Evolutionary conservation across 2,329 filamentous ascomycete species (phyloP), one percentile per base, ranked within the genome.

Genomic region (Sphaerulina populicola): DNA sequence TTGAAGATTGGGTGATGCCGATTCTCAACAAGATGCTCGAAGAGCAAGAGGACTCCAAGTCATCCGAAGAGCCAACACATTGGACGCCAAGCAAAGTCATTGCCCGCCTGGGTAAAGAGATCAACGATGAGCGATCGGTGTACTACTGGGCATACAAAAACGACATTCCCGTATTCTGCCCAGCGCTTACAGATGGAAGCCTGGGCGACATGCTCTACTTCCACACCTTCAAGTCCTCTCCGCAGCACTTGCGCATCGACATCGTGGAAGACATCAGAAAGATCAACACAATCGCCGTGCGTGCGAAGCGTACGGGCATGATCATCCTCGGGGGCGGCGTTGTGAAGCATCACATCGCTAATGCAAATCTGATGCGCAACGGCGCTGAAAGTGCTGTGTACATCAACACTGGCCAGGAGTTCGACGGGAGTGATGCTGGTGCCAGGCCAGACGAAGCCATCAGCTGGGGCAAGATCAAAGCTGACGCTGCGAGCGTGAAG

Each of bases 71-170:
- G 50, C 78, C 85, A 12, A 77, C 86, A 57, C 77, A 94, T 72
- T 98, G 93, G 93, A 97, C 93, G 0, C 93, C 93, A 0, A 93
- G 86, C 62, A 94, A 89, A 64, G 79, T 98, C 44, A 96, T 96
- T 66, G 81, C 85, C 63, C 81, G 93, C 1, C 78, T 98, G 1
- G 93, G 93, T 42, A 87, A 85, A 67, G 93, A 97, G 69, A 96
- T 98, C 71, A 87, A 95, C 69, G 81, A 97, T 68, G 87, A 94
- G 70, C 77, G 83, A 12, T 94, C 86, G 0, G 89, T 97, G 18
- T 93, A 90, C 68, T 96, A 97, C 74, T 98, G 93, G 93, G 91
- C 91, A 0, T 94, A 86, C 73, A 93, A 90, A 72, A 97, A 98
- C 72, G 76, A 93, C 68, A 97, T 98, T 51, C 93, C 93, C 0